A percentile compares a stretch with the other conserved stretches of the same genome.
phyloP scores from a whole-genome alignment of 176 grass and related monocot species.

The Leersia perrieri region DNA sequence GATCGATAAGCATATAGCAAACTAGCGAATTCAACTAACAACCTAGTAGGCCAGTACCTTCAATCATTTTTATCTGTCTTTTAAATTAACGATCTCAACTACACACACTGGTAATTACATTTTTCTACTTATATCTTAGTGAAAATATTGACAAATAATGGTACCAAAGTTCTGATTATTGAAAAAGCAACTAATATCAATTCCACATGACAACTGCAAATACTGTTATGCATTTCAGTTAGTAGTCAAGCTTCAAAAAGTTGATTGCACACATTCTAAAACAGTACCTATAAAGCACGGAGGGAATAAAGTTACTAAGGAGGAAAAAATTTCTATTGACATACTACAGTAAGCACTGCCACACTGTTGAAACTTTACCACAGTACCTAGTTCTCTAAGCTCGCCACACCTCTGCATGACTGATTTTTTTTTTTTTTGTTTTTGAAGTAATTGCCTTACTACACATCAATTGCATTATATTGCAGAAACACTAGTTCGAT shows the following conservation, averaged over 20 bases:
- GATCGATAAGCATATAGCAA: too few relatives aligned
- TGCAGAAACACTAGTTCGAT: not conserved
- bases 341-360: not conserved
- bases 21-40: too few relatives aligned
- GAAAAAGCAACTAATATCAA: not conserved
- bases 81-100: not conserved
- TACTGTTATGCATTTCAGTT: not conserved
- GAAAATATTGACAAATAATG: not conserved
- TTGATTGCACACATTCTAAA: not conserved
- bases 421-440: not conserved
- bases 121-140: not conserved
- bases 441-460: not conserved
- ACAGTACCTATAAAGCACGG: not conserved
- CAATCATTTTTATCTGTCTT: not conserved
- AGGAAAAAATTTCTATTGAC: not conserved
- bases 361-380: not conserved
- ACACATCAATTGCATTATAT: constrained; percentile 1
- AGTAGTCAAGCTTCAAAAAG: not conserved
- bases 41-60: too few relatives aligned
- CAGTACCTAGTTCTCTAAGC: not conserved
- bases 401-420: not conserved
- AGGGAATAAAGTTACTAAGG: not conserved
- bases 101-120: not conserved
- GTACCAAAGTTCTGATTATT: not conserved
- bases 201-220: not conserved